phyloP scores from a whole-genome alignment of 495 filamentous ascomycete genomes.

The Penicillium lividum region DNA sequence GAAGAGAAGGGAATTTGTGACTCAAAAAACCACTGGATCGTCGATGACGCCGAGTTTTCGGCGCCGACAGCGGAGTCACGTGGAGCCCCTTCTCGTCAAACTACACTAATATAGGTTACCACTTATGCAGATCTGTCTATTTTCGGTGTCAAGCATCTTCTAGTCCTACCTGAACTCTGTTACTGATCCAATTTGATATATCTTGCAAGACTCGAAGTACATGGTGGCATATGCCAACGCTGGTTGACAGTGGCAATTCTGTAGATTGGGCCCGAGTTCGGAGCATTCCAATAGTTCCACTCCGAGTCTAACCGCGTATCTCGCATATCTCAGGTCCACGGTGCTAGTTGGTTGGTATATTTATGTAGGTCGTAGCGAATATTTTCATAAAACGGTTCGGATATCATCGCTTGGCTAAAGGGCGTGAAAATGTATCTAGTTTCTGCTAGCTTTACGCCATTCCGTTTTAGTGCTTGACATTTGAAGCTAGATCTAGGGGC shows the following conservation, averaged over 20 bases:
- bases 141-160: background rate
- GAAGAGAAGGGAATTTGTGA: constrained; percentile 28
- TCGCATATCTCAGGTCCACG: constrained; percentile 7
- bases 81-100: constrained; percentile 11
- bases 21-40: constrained; percentile 22
- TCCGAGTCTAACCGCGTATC: constrained; percentile 28
- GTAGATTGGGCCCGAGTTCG: constrained; percentile 23
- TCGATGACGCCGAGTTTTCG: constrained; percentile 33
- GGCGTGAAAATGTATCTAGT: background rate
- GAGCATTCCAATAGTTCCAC: constrained; percentile 14
- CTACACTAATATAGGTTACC: background rate
- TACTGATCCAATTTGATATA: background rate
- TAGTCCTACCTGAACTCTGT: background rate
- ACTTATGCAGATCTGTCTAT: background rate
- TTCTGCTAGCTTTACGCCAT: background rate
- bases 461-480: background rate
- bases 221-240: background rate
- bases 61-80: constrained; percentile 37
- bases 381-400: background rate
- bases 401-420: background rate
- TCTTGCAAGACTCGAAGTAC: background rate
- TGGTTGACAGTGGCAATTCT: background rate
- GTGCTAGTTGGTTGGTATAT: background rate
- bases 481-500: background rate
- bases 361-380: background rate